These are phyloP conservation scores for Monosporozyma solicola DNA, from an alignment of 805 yeast genomes.

Conservation along the genomic window DNA sequence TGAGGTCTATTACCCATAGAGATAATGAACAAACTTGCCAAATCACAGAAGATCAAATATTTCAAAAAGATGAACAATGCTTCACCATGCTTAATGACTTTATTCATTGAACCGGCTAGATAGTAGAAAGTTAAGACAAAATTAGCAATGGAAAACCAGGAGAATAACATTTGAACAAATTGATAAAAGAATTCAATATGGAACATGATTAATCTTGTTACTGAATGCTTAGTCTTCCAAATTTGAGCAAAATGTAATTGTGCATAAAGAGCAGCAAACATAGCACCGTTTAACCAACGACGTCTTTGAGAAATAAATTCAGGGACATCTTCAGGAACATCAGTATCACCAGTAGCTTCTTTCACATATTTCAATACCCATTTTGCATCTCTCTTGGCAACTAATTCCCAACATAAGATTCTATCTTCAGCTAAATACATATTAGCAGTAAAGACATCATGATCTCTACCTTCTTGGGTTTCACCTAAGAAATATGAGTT, in stretches of 20 bases:
- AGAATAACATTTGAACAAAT: slow-evolving; percentile 66
- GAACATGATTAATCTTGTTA: slow-evolving; percentile 66
- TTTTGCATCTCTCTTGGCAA: slow-evolving; percentile 70
- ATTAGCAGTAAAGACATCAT: slow-evolving; percentile 87
- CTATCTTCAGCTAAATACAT: slow-evolving; percentile 98
- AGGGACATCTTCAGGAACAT: slow-evolving; percentile 90
- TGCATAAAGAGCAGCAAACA: slow-evolving; percentile 91
- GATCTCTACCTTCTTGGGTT: slow-evolving; percentile 42
- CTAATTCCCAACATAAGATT: slow-evolving; percentile 91
- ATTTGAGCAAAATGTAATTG: slow-evolving; percentile 77
- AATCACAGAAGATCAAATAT: slow-evolving; percentile 70
- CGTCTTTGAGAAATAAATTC: slow-evolving; percentile 94
- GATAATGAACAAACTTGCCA: slow-evolving; percentile 81
- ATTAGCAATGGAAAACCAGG: slow-evolving; percentile 88
- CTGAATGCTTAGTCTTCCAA: slow-evolving; percentile 83
- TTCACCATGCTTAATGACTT: slow-evolving; percentile 58
- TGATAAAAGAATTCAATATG: slow-evolving; percentile 89
- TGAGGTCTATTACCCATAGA: slow-evolving; percentile 98
- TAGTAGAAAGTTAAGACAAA: slow-evolving; percentile 89
- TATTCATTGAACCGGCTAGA: slow-evolving; percentile 72
- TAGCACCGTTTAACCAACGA: slow-evolving; percentile 97
- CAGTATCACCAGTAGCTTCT: slow-evolving; percentile 92
- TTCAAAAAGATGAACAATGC: slow-evolving; percentile 79
- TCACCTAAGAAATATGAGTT: slow-evolving; percentile 88
- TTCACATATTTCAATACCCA: slow-evolving; percentile 91